Evolutionary conservation across 1,284 basidiomycete species (phyloP), one percentile per base, ranked within the genome.

Genomic region (Neonothopanus nambi): DNA sequence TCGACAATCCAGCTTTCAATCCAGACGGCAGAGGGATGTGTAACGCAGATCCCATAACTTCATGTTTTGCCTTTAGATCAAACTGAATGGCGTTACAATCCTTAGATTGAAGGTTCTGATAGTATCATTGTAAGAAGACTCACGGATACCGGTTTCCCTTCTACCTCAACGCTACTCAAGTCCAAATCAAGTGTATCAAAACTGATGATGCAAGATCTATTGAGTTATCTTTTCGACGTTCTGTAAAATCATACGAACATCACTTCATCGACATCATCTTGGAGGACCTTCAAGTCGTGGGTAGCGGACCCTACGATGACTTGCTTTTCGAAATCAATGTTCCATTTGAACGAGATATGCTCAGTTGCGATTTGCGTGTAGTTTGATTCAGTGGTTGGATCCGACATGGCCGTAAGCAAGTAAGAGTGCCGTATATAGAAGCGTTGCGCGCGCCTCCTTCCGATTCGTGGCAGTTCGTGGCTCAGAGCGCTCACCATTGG

Each of bases 321-420:
- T 63, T 85, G 73, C 8, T 73, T 66, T 1, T 79, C 66, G 73
- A 94, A 98, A 72, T 98, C 87, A 60, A 98, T 75, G 1, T 64
- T 70, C 95, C 95, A 98, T 61, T 91, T 82, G 55, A 98, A 83
- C 42, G 81, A 72, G 21, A 93, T 72, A 67, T 93, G 84, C 41
- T 80, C 76, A 1, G 89, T 85, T 2, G 75, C 70, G 61, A 94
- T 79, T 47, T 88, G 74, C 5, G 73, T 67, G 70, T 91, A 93
- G 73, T 95, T 95, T 35, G 91, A 81, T 65, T 93, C 87, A 0
- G 88, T 88, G 0, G 89, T 84, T 9, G 85, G 85, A 69, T 95
- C 92, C 44, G 70, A 55, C 63, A 67, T 66, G 38, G 33, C 51
- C 38, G 26, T 26, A 51, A 35, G 21, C 24, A 8, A 18, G 13